Evolutionary conservation across 1,284 basidiomycete genomes (phyloP), one percentile per base, ranked within the genome.

Genomic region (Pascua guehoae): DNA sequence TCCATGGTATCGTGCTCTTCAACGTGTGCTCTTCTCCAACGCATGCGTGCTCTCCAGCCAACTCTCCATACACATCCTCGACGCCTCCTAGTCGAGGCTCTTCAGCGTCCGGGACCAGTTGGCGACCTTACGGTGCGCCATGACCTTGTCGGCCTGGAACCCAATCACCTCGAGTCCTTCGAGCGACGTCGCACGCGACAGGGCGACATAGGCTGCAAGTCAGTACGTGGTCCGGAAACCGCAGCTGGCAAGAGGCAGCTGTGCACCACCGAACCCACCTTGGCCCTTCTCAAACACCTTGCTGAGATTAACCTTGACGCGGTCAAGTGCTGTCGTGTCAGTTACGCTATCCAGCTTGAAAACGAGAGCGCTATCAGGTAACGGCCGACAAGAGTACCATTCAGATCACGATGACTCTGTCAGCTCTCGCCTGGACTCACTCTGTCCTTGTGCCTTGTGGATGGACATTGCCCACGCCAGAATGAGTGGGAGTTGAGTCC

Each of bases 401-500:
- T 49, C 39, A 44, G 17, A 2, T 39, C 10, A n/a, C n/a, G n/a
- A n/a, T n/a, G 15, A 18, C 18, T 2, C n/a, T 40, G 10, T 2
- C n/a, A 12, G 50, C 42, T 14, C 5, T 5, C 24, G 18, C 41
- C 7, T 37, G 18, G 12, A 65, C 75, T 67, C 49, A 76, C 74
- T 94, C 76, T 93, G 91, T 2, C 91, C 91, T 73, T 94, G 92
- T 39, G 88, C 88, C 76, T 97, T 96, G 75, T 97, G 93, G 53
- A 96, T 96, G 52, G 89, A 91, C 86, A 91, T 89, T 0, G 91
- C 90, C 90, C 89, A 93, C 0, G 89, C 84, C n/a, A 92, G 82
- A 57, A 93, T 91, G 39, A 94, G 77, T 0, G 89, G 90, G 2
- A 92, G 74, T 81, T 93, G 90, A 4, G 73, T 81, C 69, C 85